These are phyloP conservation scores for Linderina pennispora DNA, from an alignment of 192 early-diverging fungal genomes.

Conservation along the genomic window DNA sequence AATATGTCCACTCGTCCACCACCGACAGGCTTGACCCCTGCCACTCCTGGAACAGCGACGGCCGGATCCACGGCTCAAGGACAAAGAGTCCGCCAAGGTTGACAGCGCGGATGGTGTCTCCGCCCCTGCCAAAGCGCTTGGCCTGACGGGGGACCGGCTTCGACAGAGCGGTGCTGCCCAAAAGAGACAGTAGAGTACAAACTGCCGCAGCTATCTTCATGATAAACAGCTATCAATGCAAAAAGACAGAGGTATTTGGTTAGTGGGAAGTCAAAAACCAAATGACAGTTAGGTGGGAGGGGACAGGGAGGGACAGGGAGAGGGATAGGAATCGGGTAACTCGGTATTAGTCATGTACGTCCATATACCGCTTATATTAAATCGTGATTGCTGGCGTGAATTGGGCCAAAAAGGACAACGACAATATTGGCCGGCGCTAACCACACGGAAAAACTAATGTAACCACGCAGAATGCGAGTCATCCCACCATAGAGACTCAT, in stretches of 20 bases:
- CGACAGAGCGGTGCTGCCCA: constrained; percentile 6
- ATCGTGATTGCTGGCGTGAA: no score
- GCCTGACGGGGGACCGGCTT: background rate
- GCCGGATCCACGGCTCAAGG: constrained; percentile 56
- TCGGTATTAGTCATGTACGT: no score
- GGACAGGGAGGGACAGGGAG: no score
- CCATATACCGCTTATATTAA: no score
- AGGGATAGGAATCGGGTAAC: no score
- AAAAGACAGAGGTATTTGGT: no score
- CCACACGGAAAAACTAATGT: constrained; percentile 6
- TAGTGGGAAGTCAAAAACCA: no score
- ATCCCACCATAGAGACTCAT: no score
- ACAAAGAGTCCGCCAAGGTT: constrained; percentile 57
- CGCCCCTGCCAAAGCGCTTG: constrained; percentile 27
- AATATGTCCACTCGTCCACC: constrained; percentile 56
- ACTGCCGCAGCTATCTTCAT: background rate
- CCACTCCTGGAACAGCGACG: constrained; percentile 45
- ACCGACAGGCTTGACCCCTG: constrained; percentile 26
- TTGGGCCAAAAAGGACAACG: no score
- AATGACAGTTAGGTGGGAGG: no score
- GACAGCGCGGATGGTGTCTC: constrained; percentile 48
- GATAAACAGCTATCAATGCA: no score
- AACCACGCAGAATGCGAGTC: constrained; percentile 5
- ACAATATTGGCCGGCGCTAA: background rate
- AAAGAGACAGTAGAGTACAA: background rate